A percentile compares a stretch with the other conserved stretches of the same genome.
phyloP scores from a whole-genome alignment of 192 early-diverging fungal genomes.

The Physocladia obscura region DNA sequence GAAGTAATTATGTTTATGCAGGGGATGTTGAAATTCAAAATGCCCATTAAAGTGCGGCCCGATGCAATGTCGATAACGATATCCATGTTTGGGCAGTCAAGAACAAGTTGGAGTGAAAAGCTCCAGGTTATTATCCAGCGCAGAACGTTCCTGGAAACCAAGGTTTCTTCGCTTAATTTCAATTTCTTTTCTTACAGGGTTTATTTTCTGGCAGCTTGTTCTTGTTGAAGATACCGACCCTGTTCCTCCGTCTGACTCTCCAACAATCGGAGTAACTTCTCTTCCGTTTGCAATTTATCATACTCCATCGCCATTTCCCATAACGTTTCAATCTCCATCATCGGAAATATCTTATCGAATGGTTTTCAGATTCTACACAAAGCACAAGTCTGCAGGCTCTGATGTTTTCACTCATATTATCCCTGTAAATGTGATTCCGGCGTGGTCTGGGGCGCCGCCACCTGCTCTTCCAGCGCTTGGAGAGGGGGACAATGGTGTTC shows the following conservation, averaged over 20 bases:
- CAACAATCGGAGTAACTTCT: not conserved
- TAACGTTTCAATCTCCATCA: slow-evolving; percentile 1
- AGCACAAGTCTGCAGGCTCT: not conserved
- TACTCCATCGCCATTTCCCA: not conserved
- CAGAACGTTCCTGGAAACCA: not conserved
- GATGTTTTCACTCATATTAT: not conserved
- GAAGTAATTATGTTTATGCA: too few relatives aligned
- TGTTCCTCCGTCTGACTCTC: not conserved
- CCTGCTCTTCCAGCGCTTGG: not conserved
- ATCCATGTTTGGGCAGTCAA: not conserved
- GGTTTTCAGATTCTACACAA: not conserved
- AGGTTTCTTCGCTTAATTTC: too few relatives aligned
- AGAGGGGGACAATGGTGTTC: not conserved
- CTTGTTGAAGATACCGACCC: not conserved
- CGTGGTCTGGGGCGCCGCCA: not conserved
- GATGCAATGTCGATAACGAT: not conserved
- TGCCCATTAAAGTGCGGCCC: not conserved
- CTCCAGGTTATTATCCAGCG: not conserved
- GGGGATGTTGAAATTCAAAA: not conserved
- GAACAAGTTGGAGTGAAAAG: not conserved
- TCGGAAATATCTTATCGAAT: not conserved
- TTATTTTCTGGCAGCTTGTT: too few relatives aligned
- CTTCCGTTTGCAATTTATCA: not conserved
- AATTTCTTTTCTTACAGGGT: too few relatives aligned
- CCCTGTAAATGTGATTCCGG: not conserved